These are phyloP conservation scores for Verticillium klebahnii DNA, from an alignment of 2,329 filamentous ascomycete genomes.

Conservation along the genomic window DNA sequence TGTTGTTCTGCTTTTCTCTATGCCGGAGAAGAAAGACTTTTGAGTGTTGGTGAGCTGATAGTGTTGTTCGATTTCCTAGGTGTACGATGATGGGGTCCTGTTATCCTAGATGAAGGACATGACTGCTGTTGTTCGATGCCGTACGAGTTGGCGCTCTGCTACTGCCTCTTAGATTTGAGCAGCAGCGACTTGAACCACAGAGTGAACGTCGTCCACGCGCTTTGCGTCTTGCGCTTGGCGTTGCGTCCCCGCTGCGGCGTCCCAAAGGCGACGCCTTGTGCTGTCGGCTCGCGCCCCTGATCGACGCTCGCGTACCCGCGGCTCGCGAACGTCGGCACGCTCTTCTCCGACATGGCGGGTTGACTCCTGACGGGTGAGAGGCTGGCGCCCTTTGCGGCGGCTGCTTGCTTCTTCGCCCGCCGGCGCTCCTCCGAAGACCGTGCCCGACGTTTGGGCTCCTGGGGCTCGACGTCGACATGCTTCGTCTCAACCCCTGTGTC, in stretches of 20 bases:
- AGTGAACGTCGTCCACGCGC: conserved; percentile 59
- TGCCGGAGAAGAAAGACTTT: background rate
- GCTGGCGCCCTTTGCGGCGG: background rate
- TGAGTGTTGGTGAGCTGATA: background rate
- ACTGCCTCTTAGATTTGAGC: background rate
- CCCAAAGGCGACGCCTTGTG: conserved; percentile 37
- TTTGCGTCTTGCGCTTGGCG: conserved; percentile 56
- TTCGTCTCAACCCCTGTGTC: conserved; percentile 18
- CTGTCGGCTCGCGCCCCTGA: conserved; percentile 18
- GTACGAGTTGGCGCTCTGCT: background rate
- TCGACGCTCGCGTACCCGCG: conserved; percentile 40
- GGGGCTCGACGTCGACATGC: background rate
- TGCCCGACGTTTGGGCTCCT: background rate
- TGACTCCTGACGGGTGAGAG: conserved; percentile 17
- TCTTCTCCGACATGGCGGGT: conserved; percentile 32
- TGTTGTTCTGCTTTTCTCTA: background rate
- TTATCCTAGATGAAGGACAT: background rate
- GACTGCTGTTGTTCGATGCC: too few species aligned
- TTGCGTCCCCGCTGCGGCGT: conserved; percentile 36
- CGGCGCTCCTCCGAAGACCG: background rate
- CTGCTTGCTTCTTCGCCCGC: background rate
- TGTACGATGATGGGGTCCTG: background rate
- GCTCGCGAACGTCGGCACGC: conserved; percentile 30
- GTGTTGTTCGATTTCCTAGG: background rate
- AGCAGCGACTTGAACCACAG: conserved; percentile 44